These are phyloP conservation scores for Herpomyces periplanetae DNA, from an alignment of 2,329 filamentous ascomycete genomes.

Conservation along the genomic window DNA sequence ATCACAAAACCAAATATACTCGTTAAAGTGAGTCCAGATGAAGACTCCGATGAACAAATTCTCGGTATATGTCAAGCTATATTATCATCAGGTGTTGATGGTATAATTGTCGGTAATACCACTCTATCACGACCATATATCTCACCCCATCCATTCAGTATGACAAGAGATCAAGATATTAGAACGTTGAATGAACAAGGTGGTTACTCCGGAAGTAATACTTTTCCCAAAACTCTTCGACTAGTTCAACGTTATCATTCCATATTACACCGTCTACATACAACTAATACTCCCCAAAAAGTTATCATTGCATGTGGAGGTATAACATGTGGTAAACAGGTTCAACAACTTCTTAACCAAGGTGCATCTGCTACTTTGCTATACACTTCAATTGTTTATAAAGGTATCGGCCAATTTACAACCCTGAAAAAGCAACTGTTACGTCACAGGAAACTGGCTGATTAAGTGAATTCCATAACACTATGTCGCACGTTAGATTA, in stretches of 20 bases:
- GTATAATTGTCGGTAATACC: conserved; percentile 86
- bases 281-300: conserved; percentile 14
- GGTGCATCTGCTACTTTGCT: conserved; percentile 69
- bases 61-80: conserved; percentile 59
- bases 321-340: conserved; percentile 57
- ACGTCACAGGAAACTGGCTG: no score
- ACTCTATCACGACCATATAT: conserved; percentile 42
- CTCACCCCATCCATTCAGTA: conserved; percentile 19
- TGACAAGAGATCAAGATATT: conserved; percentile 22
- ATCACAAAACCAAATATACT: conserved; percentile 43
- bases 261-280: conserved; percentile 3
- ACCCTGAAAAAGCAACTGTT: conserved; percentile 12
- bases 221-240: conserved; percentile 39
- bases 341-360: conserved; percentile 38
- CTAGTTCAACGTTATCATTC: conserved; percentile 30
- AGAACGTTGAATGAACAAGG: conserved; percentile 31
- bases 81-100: conserved; percentile 48
- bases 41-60: conserved; percentile 49
- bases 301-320: conserved; percentile 77
- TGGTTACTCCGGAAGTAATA: conserved; percentile 58
- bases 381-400: conserved; percentile 35
- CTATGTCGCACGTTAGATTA: no score
- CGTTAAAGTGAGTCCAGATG: conserved; percentile 92
- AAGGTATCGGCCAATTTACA: conserved; percentile 19
- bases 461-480: no score